phyloP scores from a whole-genome alignment of 2,329 filamentous ascomycete genomes.

The Drechslerella dactyloides region DNA sequence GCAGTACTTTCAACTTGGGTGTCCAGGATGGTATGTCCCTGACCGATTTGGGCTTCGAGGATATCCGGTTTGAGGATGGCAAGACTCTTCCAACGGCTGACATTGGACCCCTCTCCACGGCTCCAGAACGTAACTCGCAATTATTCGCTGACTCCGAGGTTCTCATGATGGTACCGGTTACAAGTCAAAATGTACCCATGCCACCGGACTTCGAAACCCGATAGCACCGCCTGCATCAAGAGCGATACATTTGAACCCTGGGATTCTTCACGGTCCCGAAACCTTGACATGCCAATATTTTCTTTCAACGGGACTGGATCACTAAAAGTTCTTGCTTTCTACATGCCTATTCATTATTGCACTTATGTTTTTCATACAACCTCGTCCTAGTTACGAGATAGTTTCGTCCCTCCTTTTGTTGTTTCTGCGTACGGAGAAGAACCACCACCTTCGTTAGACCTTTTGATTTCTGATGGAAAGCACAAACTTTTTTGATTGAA shows the following conservation, averaged over 20 bases:
- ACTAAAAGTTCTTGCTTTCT: conserved; percentile 51
- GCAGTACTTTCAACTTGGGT: conserved; percentile 45
- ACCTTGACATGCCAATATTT: conserved; percentile 34
- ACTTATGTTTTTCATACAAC: conserved; percentile 20
- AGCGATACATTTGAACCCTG: conserved; percentile 20
- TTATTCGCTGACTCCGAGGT: conserved; percentile 48
- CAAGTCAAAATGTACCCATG: conserved; percentile 42
- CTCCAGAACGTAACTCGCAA: conserved; percentile 40
- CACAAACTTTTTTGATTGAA: conserved; percentile 49
- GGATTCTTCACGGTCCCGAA: conserved; percentile 36
- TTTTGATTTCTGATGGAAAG: conserved; percentile 40
- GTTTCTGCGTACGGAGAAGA: conserved; percentile 25
- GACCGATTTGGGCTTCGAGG: conserved; percentile 38
- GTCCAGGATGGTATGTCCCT: conserved; percentile 44
- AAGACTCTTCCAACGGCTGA: conserved; percentile 43
- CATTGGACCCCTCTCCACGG: conserved; percentile 28
- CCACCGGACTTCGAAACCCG: conserved; percentile 44
- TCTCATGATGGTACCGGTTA: conserved; percentile 50
- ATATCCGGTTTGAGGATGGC: conserved; percentile 42
- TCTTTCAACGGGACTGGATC: conserved; percentile 50
- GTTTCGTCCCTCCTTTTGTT: conserved; percentile 11
- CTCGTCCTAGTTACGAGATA: no score
- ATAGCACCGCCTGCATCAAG: conserved; percentile 32
- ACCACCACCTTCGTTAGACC: conserved; percentile 46
- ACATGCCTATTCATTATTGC: conserved; percentile 23